Conservation (phyloP, 2,329 filamentous ascomycete genomes). For the Pleurostoma richardsiae region DNA sequence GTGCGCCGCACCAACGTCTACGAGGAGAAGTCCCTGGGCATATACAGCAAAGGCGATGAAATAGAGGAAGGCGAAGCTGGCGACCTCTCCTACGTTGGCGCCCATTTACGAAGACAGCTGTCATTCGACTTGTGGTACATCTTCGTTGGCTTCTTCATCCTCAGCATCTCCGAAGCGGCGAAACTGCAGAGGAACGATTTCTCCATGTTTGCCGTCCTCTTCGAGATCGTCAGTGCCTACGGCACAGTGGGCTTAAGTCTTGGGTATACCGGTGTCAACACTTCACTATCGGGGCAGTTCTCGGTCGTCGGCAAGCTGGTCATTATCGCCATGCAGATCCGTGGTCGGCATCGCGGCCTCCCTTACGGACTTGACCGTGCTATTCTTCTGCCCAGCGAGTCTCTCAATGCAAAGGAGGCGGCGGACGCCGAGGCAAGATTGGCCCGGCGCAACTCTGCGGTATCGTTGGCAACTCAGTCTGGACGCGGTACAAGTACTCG, state of each 20-base stretch:
- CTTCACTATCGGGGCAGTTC: slow-evolving; percentile 81
- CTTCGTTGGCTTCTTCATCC: slow-evolving; percentile 87
- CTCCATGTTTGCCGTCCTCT: slow-evolving; percentile 66
- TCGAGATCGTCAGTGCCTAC: slow-evolving; percentile 86
- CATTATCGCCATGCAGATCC: slow-evolving; percentile 65
- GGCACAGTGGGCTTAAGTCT: slow-evolving; percentile 91
- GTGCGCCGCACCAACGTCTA: slow-evolving; percentile 94
- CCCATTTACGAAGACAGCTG: slow-evolving; percentile 86
- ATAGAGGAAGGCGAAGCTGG: slow-evolving; percentile 45
- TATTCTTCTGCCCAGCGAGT: slow-evolving; percentile 53
- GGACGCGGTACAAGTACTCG: slow-evolving; percentile 21
- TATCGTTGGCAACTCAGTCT: slow-evolving; percentile 20
- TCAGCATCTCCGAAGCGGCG: slow-evolving; percentile 78
- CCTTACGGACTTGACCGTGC: slow-evolving; percentile 63
- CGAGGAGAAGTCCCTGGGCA: slow-evolving; percentile 80
- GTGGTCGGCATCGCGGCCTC: slow-evolving; percentile 63
- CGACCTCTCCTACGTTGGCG: slow-evolving; percentile 78
- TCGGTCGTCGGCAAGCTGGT: slow-evolving; percentile 65
- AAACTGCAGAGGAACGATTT: slow-evolving; percentile 62
- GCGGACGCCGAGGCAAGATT: slow-evolving; percentile 36
- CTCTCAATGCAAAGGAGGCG: slow-evolving; percentile 47
- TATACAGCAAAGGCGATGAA: slow-evolving; percentile 53
- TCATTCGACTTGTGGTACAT: slow-evolving; percentile 98
- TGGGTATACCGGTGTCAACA: slow-evolving; percentile 70
- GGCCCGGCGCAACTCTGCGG: slow-evolving; percentile 27